These are phyloP conservation scores for Coffea eugenioides DNA, from an alignment of 257 asterid genomes.

Conservation along the genomic window DNA sequence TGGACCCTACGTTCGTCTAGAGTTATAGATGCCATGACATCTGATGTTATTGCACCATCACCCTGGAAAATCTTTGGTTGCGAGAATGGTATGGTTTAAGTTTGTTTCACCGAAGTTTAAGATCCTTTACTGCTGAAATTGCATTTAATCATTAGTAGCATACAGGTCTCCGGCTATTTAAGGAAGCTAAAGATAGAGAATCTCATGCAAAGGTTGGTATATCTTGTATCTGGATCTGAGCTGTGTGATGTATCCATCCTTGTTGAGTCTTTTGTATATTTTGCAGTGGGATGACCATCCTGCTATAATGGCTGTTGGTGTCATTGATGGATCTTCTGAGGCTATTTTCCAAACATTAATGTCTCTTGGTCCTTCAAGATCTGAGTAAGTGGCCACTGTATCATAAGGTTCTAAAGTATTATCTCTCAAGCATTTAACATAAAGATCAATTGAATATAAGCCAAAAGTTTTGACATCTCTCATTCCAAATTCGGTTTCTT, in stretches of 20 bases:
- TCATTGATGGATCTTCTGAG: constrained; percentile 71
- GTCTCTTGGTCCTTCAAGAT: constrained; percentile 83
- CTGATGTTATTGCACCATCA: constrained; percentile 92
- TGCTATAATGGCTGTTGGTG: constrained; percentile 97
- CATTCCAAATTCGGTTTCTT: neutral
- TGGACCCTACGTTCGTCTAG: constrained; percentile 82
- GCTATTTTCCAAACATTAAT: constrained; percentile 72
- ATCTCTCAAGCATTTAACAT: neutral
- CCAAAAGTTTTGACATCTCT: neutral
- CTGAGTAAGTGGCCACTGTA: constrained; percentile 60
- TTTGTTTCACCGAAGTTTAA: constrained; percentile 11
- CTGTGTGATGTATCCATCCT: constrained; percentile 1
- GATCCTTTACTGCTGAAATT: constrained; percentile 24
- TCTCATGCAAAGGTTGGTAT: constrained; percentile 60
- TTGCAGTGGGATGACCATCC: constrained; percentile 84
- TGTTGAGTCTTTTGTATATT: constrained; percentile 20
- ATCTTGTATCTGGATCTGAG: constrained; percentile 19
- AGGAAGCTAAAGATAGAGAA: constrained; percentile 89
- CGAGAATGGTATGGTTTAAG: constrained; percentile 68
- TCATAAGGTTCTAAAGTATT: neutral
- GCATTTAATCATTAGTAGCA: neutral
- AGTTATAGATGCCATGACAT: constrained; percentile 60
- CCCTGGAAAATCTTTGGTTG: constrained; percentile 98
- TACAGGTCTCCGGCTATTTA: constrained; percentile 86
- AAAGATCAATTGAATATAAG: neutral